phyloP scores from a whole-genome alignment of 192 early-diverging fungal genomes.

The Diversispora epigaea region DNA sequence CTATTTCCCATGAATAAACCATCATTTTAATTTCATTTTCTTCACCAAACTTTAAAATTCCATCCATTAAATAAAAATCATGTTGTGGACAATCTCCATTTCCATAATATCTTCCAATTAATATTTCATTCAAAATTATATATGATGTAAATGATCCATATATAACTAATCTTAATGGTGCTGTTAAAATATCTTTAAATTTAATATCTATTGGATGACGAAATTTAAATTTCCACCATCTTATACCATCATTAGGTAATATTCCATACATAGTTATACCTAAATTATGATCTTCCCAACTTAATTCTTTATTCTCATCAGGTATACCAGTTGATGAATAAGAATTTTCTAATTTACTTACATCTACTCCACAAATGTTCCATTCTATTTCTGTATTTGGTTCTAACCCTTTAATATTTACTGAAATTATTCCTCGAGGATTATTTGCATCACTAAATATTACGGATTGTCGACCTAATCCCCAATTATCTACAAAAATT shows the following conservation, averaged over 20 bases:
- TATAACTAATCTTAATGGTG: slow-evolving; percentile 66
- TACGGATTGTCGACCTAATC: slow-evolving; percentile 67
- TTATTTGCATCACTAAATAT: slow-evolving; percentile 74
- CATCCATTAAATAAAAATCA: slow-evolving; percentile 68
- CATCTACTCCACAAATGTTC: slow-evolving; percentile 76
- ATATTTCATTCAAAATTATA: slow-evolving; percentile 64
- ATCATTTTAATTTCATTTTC: slow-evolving; percentile 48
- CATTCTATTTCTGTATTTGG: slow-evolving; percentile 54
- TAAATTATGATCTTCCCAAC: slow-evolving; percentile 43
- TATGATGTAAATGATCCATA: slow-evolving; percentile 68
- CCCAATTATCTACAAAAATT: slow-evolving; percentile 75
- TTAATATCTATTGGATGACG: not conserved
- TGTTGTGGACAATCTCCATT: slow-evolving; percentile 64
- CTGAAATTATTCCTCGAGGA: slow-evolving; percentile 71
- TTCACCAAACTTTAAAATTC: slow-evolving; percentile 40
- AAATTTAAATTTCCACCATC: slow-evolving; percentile 45
- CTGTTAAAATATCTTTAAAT: slow-evolving; percentile 20
- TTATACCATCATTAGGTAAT: slow-evolving; percentile 32
- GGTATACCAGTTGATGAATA: slow-evolving; percentile 75
- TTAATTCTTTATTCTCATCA: slow-evolving; percentile 52
- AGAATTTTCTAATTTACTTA: slow-evolving; percentile 52
- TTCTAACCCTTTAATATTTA: slow-evolving; percentile 57
- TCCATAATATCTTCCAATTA: slow-evolving; percentile 72
- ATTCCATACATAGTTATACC: slow-evolving; percentile 24
- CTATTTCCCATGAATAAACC: slow-evolving; percentile 46